phyloP scores from a whole-genome alignment of 2,329 filamentous ascomycete genomes.

The Diaporthe citri region DNA sequence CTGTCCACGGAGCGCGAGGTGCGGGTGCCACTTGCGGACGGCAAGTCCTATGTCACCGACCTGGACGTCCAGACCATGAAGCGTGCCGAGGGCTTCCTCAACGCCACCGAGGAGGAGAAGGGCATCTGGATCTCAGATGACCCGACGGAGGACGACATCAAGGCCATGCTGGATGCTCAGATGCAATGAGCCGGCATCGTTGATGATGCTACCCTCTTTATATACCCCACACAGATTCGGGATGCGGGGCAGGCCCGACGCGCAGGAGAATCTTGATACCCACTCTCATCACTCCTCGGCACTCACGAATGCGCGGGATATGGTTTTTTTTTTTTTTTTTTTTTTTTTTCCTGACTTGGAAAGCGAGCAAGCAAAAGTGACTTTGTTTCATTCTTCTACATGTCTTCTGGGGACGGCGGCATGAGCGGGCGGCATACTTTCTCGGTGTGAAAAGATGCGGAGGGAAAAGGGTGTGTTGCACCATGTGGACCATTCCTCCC shows the following conservation, averaged over 20 bases:
- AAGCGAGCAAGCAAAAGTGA: conserved; percentile 34
- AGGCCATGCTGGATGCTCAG: conserved; percentile 66
- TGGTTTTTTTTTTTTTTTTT: conserved; percentile 14
- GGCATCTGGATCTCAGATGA: conserved; percentile 86
- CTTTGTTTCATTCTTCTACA: background rate
- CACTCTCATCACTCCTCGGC: conserved; percentile 19
- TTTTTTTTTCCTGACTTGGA: background rate
- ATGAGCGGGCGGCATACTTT: conserved; percentile 19
- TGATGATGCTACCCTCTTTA: background rate
- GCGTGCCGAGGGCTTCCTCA: conserved; percentile 86
- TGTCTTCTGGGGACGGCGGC: conserved; percentile 13
- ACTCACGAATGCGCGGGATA: conserved; percentile 1
- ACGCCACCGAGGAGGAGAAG: conserved; percentile 86
- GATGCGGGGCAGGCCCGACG: conserved; percentile 24
- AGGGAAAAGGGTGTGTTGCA: conserved; percentile 1
- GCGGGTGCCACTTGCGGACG: conserved; percentile 82
- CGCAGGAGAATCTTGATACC: conserved; percentile 14
- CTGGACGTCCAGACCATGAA: conserved; percentile 91
- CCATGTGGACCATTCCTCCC: background rate
- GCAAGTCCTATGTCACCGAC: conserved; percentile 88
- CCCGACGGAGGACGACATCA: conserved; percentile 71
- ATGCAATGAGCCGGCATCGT: conserved; percentile 19
- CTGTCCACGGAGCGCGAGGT: conserved; percentile 95
- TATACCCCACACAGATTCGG: background rate
- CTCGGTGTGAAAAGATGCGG: background rate